Percentiles rank a stretch among this genome's conserved stretches.
Conservation (phyloP, 2,329 filamentous ascomycete species). For the Pestalotiopsis sp. region DNA sequence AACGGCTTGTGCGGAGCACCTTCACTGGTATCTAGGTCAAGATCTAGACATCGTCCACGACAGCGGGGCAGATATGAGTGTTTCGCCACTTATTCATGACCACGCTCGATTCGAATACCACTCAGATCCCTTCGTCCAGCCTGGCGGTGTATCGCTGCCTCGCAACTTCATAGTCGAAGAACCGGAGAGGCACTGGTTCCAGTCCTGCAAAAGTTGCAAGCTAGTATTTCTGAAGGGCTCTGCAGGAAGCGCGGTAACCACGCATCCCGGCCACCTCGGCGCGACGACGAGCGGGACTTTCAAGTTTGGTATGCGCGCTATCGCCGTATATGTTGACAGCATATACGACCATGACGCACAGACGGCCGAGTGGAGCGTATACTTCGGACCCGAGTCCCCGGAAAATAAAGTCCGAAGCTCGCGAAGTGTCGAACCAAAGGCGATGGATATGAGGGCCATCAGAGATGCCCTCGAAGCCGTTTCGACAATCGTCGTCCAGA, state of each 20-base stretch:
- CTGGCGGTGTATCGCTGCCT: neutral
- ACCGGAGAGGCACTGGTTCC: neutral
- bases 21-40: neutral
- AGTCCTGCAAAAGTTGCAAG: neutral
- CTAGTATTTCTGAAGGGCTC: neutral
- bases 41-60: neutral
- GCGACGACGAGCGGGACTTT: neutral
- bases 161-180: neutral
- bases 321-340: neutral
- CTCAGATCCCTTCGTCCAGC: neutral
- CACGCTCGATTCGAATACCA: neutral
- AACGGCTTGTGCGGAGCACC: neutral
- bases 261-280: neutral
- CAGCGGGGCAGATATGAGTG: neutral
- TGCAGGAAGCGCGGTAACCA: neutral
- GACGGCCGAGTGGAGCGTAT: neutral
- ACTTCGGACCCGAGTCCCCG: neutral
- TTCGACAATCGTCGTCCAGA: neutral
- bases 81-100: neutral
- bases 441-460: neutral
- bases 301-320: neutral
- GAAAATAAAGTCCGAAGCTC: neutral
- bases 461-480: neutral
- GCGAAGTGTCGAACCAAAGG: no score
- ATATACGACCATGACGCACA: neutral